Evolutionary conservation across 306 rosid species (phyloP).

Genomic region (Acacia crassicarpa): DNA sequence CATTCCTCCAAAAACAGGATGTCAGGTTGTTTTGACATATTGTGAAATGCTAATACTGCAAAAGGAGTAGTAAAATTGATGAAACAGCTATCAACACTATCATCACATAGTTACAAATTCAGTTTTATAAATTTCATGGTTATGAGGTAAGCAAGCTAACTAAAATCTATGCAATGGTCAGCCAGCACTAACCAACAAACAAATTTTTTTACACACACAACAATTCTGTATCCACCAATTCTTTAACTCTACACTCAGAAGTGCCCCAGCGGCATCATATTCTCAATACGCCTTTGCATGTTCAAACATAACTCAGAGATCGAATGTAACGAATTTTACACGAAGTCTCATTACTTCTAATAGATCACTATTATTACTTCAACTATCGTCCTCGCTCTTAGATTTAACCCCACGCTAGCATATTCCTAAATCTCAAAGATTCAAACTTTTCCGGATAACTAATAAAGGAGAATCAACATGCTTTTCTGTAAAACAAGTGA

Average conservation of each 20-base stretch:
- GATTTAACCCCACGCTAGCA: background rate
- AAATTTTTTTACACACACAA: no score
- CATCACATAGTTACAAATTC: background rate
- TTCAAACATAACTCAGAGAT: background rate
- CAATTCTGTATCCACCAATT: background rate
- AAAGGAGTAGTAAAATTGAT: background rate
- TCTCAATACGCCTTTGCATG: background rate
- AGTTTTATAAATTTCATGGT: background rate
- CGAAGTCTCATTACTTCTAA: background rate
- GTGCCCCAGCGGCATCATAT: background rate
- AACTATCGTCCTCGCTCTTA: background rate
- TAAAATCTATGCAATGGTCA: background rate
- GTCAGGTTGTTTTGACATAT: constrained; percentile 53
- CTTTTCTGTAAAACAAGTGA: background rate
- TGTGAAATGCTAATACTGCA: constrained; percentile 24
- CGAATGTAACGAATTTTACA: background rate
- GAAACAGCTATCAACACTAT: background rate
- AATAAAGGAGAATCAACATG: background rate
- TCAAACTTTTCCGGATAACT: background rate
- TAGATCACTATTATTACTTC: background rate
- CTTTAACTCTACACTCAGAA: background rate
- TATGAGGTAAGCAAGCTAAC: background rate
- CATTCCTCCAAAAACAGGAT: constrained; percentile 71
- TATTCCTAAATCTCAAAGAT: background rate
- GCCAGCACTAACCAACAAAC: background rate